Percentiles rank a stretch among this genome's conserved stretches.
Conservation (phyloP, 306 rosid genomes). For the Astragalus glycyphyllos region DNA sequence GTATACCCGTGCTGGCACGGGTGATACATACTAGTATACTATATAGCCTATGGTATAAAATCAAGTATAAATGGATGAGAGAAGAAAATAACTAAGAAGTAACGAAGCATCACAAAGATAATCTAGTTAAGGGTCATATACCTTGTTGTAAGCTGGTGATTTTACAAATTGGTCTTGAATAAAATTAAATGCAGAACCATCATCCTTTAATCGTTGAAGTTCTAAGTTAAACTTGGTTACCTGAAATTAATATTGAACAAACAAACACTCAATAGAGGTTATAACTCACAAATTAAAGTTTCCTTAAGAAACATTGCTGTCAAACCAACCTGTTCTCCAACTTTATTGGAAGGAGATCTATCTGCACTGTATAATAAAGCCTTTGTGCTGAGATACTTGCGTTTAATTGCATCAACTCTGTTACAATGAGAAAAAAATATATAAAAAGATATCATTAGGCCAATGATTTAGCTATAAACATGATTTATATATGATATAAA, state of each 20-base stretch:
- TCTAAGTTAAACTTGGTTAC: slow-evolving; percentile 84
- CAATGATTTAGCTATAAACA: too few relatives aligned
- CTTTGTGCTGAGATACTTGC: slow-evolving; percentile 77
- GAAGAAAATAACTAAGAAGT: not conserved
- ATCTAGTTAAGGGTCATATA: not conserved
- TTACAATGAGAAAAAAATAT: slow-evolving; percentile 28
- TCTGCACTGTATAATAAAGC: slow-evolving; percentile 85
- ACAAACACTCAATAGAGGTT: not conserved
- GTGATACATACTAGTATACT: too few relatives aligned
- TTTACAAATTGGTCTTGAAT: slow-evolving; percentile 94
- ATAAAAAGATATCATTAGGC: too few relatives aligned
- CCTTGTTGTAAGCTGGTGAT: slow-evolving; percentile 38
- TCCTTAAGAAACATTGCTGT: slow-evolving; percentile 21
- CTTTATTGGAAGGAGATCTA: slow-evolving; percentile 80
- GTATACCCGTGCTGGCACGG: too few relatives aligned
- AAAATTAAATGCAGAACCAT: slow-evolving; percentile 86
- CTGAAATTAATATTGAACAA: slow-evolving; percentile 51
- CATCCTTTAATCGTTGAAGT: slow-evolving; percentile 86
- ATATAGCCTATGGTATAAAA: too few relatives aligned
- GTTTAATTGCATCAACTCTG: slow-evolving; percentile 83
- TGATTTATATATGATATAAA: too few relatives aligned
- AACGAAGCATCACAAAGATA: not conserved
- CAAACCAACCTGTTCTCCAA: slow-evolving; percentile 79
- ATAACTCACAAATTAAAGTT: not conserved
- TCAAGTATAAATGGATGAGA: not conserved